Evolutionary conservation across 2,329 filamentous ascomycete species (phyloP), one percentile per base, ranked within the genome.

Genomic region (Xylariaceae sp.): DNA sequence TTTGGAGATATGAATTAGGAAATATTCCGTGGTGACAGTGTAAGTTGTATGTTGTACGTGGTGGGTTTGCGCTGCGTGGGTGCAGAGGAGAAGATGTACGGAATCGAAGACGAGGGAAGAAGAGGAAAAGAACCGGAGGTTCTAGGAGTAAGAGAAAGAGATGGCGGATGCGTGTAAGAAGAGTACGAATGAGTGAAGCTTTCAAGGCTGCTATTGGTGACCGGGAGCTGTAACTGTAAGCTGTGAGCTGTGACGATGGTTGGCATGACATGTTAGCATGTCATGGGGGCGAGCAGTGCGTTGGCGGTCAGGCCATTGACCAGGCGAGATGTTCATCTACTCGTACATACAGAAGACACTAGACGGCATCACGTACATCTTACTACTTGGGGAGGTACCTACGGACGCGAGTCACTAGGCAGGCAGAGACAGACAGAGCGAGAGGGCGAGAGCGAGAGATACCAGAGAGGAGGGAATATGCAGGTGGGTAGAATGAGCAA

Each of bases 131-230:
- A 56, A 47, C 47, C 60, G 52, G 61, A 56, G 49, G 47, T 53
- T 47, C 45, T 30, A 58, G 49, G 52, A 47, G 53, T 47, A 37
- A 5, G 53, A 54, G n/a, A 48, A 51, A 23, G 45, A 49, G 49
- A 48, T 8, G n/a, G 18, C 18, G 11, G 48, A 53, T 61, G 58
- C 56, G 53, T 30, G 48, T 23, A 17, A 49, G 47, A 30, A 30
- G 37, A 42, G 15, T 17, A 50, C 56, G 62, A 49, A 64, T 60
- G 64, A 68, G 64, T 68, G 68, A 68, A 68, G 63, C 59, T n/a
- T 64, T 64, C 64, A 3, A 56, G 39, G 55, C 47, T 63, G 55
- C 54, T 55, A 63, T 61, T 61, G 61, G 63, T 50, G 23, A 30
- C 23, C 23, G 23, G 4, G 23, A 5, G 23, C 23, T 30, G 23